Evolutionary conservation across 805 yeast species (phyloP).

Genomic region (Jamesozyma lodderae): DNA sequence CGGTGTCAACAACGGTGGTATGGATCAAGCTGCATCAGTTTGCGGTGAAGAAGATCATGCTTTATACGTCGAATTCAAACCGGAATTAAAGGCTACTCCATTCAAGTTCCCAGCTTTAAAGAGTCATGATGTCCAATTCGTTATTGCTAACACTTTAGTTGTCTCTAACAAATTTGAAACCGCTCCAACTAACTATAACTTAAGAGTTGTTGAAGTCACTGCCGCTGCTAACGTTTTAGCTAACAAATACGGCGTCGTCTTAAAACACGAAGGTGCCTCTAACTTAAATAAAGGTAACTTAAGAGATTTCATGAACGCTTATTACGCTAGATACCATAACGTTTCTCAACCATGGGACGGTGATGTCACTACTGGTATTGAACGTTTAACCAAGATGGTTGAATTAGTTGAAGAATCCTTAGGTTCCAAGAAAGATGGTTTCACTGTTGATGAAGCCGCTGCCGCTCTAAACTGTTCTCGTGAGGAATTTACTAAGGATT

Average conservation of each 20-base stretch:
- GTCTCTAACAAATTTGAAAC: slow-evolving; percentile 60
- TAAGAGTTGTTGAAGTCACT: slow-evolving; percentile 64
- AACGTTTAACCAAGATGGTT: slow-evolving; percentile 35
- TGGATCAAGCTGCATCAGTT: slow-evolving; percentile 69
- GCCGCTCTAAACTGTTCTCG: slow-evolving; percentile 33
- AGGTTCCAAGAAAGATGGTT: slow-evolving; percentile 37
- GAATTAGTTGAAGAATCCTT: slow-evolving; percentile 38
- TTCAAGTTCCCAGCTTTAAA: slow-evolving; percentile 42
- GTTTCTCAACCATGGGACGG: slow-evolving; percentile 37
- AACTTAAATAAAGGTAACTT: slow-evolving; percentile 41
- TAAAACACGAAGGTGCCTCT: slow-evolving; percentile 38
- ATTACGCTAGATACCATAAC: slow-evolving; percentile 27
- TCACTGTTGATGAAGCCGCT: slow-evolving; percentile 42
- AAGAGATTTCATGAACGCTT: slow-evolving; percentile 53
- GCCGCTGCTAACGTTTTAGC: slow-evolving; percentile 58
- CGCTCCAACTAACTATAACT: slow-evolving; percentile 59
- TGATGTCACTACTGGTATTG: slow-evolving; percentile 35
- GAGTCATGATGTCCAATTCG: slow-evolving; percentile 39
- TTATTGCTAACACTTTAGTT: slow-evolving; percentile 56
- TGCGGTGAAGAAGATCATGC: slow-evolving; percentile 54
- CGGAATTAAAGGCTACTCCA: slow-evolving; percentile 46
- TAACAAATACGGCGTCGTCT: slow-evolving; percentile 34
- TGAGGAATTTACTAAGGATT: slow-evolving; percentile 36
- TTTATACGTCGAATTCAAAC: slow-evolving; percentile 51
- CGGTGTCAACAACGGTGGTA: slow-evolving; percentile 72